phyloP scores from a whole-genome alignment of 345 rosid genomes.

The Aquilaria yunnanensis region DNA sequence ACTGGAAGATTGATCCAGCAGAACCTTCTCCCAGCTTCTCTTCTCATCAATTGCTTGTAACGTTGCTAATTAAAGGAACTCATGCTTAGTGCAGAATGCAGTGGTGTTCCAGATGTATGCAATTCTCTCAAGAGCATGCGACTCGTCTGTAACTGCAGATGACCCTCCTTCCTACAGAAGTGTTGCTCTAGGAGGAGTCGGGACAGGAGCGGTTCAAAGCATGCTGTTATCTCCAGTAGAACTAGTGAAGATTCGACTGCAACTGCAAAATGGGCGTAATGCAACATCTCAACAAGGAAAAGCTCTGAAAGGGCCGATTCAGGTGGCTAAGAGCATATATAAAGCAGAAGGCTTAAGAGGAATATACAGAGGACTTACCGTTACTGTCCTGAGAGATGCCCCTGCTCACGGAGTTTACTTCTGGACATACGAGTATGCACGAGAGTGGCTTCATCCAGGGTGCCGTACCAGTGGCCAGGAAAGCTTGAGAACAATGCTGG shows the following conservation, averaged over 20 bases:
- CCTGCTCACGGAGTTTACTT: slow-evolving; percentile 84
- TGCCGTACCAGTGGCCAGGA: slow-evolving; percentile 75
- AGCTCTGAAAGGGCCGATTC: slow-evolving; percentile 38
- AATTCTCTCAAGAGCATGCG: slow-evolving; percentile 68
- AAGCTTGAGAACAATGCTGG: slow-evolving; percentile 63
- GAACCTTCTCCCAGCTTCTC: not conserved
- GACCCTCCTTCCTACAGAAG: slow-evolving; percentile 85
- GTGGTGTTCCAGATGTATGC: slow-evolving; percentile 92
- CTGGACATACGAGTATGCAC: slow-evolving; percentile 80
- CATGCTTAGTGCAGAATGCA: slow-evolving; percentile 59
- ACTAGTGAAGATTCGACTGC: slow-evolving; percentile 83
- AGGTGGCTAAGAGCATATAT: slow-evolving; percentile 54
- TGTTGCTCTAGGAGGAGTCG: slow-evolving; percentile 77
- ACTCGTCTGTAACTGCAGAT: slow-evolving; percentile 30
- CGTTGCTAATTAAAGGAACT: slow-evolving; percentile 6
- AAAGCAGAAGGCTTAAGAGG: slow-evolving; percentile 55
- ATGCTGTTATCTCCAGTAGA: slow-evolving; percentile 68
- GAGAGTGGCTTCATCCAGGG: slow-evolving; percentile 84
- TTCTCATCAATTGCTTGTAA: not conserved
- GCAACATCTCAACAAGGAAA: slow-evolving; percentile 12
- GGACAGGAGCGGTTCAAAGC: slow-evolving; percentile 84
- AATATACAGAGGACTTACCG: slow-evolving; percentile 62
- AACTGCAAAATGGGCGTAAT: slow-evolving; percentile 34
- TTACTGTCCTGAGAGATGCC: slow-evolving; percentile 79
- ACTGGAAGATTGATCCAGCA: too few species aligned